phyloP scores from a whole-genome alignment of 2,329 filamentous ascomycete species.

The Penicillium italicum region DNA sequence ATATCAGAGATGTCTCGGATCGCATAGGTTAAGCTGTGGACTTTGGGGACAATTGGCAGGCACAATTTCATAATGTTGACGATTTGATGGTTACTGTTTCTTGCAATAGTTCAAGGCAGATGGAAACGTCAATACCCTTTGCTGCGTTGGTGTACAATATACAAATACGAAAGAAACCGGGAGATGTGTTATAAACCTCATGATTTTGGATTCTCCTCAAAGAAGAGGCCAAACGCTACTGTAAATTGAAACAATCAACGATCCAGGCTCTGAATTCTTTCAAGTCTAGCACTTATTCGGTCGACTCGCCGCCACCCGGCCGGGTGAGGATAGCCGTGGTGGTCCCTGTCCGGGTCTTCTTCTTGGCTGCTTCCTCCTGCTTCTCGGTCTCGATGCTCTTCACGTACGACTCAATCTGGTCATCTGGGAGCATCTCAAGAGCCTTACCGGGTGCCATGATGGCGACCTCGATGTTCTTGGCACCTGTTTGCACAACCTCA shows the following conservation, averaged over 20 bases:
- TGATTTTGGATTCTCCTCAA: constrained; percentile 24
- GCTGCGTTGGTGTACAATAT: constrained; percentile 18
- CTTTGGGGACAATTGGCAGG: background rate
- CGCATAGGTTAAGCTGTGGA: constrained; percentile 61
- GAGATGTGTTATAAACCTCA: constrained; percentile 12
- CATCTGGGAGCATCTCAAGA: constrained; percentile 89
- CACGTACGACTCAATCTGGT: constrained; percentile 95
- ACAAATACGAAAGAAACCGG: constrained; percentile 11
- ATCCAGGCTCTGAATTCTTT: constrained; percentile 14
- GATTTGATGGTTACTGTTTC: constrained; percentile 23
- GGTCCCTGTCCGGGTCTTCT: constrained; percentile 64
- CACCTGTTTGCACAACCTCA: constrained; percentile 96
- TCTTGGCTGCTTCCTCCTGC: constrained; percentile 96
- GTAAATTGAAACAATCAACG: constrained; percentile 23
- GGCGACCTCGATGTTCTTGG: constrained; percentile 99
- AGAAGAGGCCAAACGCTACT: constrained; percentile 24
- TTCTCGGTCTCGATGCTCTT: constrained; percentile 99
- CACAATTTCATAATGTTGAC: constrained; percentile 30
- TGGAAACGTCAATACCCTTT: constrained; percentile 19
- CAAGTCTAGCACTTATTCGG: constrained; percentile 16
- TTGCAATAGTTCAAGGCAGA: constrained; percentile 8
- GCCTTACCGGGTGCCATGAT: constrained; percentile 91
- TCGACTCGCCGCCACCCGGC: constrained; percentile 45
- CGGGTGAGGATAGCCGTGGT: constrained; percentile 65
- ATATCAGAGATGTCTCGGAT: constrained; percentile 70